These are phyloP conservation scores for Lipomyces japonicus DNA, from an alignment of 805 yeast species.

Conservation along the genomic window DNA sequence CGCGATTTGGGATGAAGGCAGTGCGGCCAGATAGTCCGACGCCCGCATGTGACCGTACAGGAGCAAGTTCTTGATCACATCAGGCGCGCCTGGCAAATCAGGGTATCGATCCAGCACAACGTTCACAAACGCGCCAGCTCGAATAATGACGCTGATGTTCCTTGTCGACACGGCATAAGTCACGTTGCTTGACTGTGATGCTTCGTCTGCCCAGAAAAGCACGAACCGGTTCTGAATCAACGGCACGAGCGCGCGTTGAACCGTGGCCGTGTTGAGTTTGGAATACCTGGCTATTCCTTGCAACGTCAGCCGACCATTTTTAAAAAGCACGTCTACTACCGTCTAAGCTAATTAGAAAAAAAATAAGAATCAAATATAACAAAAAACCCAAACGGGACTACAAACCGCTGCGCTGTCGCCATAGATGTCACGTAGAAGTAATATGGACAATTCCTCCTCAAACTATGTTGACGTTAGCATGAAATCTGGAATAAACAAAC, in stretches of 20 bases:
- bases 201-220: slow-evolving; percentile 53
- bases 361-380: background rate
- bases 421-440: slow-evolving; percentile 39
- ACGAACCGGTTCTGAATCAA: slow-evolving; percentile 77
- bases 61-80: slow-evolving; percentile 65
- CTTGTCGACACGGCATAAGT: slow-evolving; percentile 46
- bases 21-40: slow-evolving; percentile 45
- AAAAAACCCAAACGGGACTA: too few relatives aligned
- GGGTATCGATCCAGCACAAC: slow-evolving; percentile 44
- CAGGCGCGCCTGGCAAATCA: slow-evolving; percentile 47
- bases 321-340: slow-evolving; percentile 56
- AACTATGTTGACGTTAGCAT: slow-evolving; percentile 2
- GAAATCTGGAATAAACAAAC: background rate
- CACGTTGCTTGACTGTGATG: slow-evolving; percentile 14
- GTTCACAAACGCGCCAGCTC: slow-evolving; percentile 71
- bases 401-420: slow-evolving; percentile 67
- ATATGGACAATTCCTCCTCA: slow-evolving; percentile 21
- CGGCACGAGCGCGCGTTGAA: slow-evolving; percentile 67
- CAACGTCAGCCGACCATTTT: slow-evolving; percentile 63
- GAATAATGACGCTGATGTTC: slow-evolving; percentile 61
- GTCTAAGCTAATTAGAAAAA: slow-evolving; percentile 14
- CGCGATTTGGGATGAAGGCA: slow-evolving; percentile 32
- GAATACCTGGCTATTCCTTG: slow-evolving; percentile 50
- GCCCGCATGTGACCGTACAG: slow-evolving; percentile 63
- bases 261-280: slow-evolving; percentile 46